Base-by-base conservation (phyloP, 306 rosid genomes). In the Dalbergia cultrata region DNA sequence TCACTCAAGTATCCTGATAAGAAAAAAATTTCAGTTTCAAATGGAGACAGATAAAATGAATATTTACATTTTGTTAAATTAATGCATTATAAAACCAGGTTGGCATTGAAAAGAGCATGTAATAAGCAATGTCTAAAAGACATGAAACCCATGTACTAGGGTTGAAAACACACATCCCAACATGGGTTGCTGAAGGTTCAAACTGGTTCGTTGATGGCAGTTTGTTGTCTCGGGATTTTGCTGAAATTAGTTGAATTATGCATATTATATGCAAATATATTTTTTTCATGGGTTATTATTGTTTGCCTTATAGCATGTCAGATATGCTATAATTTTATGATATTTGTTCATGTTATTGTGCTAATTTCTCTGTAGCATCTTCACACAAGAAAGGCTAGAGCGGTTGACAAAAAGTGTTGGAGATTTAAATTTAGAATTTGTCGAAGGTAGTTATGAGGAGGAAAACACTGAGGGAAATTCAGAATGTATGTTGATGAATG, bases 331-430 rank as follows among this genome's bases (percentile, higher is more conserved):
- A 64, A 71, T 53, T 61, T 54, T 74, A 10, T 64, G 35, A 19
- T 18, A 45, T 68, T 73, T 16, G 37, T 70, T 81, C 22, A 65
- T 72, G 70, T 85, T 79, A 45, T 77, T 87, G 52, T 93, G 74
- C 45, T 52, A n/a, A 45, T 87, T 70, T 85, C 69, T 60, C 60
- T 93, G 88, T 72, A 96, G 99, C 91, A 96, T 96, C 83, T 93
- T 96, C 89, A 90, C 87, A 19, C 98, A 96, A 88, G 98, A 96
- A 87, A 87, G 99, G 88, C 89, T 96, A 75, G 97, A 96, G 75
- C 87, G 95, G 78, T 82, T 96, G 84, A 89, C 94, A 19, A 90
- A 75, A 85, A 90, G 89, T 73, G 82, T 90, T 72, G 89, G 80
- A 67, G 84, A 88, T 86, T 85, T 93, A 76, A 84, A 92, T 86